phyloP scores from a whole-genome alignment of 2,329 filamentous ascomycete species.

The Neophaeococcomyces mojaviensis region DNA sequence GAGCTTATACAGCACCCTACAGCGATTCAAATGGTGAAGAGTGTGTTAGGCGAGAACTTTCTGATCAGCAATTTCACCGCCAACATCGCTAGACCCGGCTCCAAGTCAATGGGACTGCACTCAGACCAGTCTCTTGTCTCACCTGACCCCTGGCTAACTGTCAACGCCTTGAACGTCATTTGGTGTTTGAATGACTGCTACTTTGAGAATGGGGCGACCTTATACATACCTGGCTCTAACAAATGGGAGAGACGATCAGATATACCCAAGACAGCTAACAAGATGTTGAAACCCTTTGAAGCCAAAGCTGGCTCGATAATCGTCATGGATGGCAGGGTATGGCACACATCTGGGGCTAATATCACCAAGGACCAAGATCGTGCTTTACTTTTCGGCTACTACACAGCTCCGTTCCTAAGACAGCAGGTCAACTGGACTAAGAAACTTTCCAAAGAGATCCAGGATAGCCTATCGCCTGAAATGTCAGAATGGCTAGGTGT shows the following conservation, averaged over 20 bases:
- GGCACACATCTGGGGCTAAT: slow-evolving; percentile 30
- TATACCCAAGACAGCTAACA: slow-evolving; percentile 20
- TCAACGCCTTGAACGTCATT: slow-evolving; percentile 23
- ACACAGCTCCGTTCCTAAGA: slow-evolving; percentile 26
- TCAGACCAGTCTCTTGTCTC: slow-evolving; percentile 29
- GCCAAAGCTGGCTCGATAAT: slow-evolving; percentile 28
- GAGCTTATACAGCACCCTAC: slow-evolving; percentile 26
- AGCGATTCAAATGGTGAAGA: slow-evolving; percentile 25
- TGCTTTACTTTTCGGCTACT: slow-evolving; percentile 29
- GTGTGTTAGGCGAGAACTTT: slow-evolving; percentile 26
- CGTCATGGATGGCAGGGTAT: slow-evolving; percentile 29
- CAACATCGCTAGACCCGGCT: slow-evolving; percentile 30
- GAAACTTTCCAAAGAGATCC: slow-evolving; percentile 25
- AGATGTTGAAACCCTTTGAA: slow-evolving; percentile 27
- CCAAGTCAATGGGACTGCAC: slow-evolving; percentile 28
- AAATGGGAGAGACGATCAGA: slow-evolving; percentile 6
- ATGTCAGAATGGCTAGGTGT: slow-evolving; percentile 27
- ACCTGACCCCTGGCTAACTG: slow-evolving; percentile 28
- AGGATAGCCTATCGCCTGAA: slow-evolving; percentile 22
- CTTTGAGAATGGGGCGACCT: slow-evolving; percentile 26
- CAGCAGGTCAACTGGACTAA: slow-evolving; percentile 30
- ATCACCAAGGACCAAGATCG: slow-evolving; percentile 27
- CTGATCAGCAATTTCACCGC: slow-evolving; percentile 32
- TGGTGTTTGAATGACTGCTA: slow-evolving; percentile 29
- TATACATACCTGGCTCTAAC: slow-evolving; percentile 14